phyloP scores from a whole-genome alignment of 2,329 filamentous ascomycete genomes.

The Cordyceps cateniannulata region DNA sequence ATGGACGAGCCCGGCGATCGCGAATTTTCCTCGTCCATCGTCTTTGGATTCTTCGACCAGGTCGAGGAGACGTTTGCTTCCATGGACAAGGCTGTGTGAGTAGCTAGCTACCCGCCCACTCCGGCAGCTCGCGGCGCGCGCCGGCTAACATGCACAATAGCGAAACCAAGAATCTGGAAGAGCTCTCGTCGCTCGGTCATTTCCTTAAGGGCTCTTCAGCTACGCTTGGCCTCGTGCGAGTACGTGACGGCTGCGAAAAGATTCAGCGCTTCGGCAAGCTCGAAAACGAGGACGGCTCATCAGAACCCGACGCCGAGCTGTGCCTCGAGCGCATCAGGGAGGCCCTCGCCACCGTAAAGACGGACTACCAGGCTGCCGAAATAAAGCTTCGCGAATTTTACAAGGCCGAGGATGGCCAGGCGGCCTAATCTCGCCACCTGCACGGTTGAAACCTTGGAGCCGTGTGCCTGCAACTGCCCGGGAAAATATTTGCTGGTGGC shows the following conservation, averaged over 20 bases:
- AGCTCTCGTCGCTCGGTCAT: slow-evolving; percentile 80
- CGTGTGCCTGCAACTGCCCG: not conserved
- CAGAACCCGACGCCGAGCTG: slow-evolving; percentile 58
- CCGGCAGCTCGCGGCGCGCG: no score
- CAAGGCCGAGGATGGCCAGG: slow-evolving; percentile 13
- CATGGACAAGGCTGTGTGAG: slow-evolving; percentile 82
- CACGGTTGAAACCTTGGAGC: not conserved
- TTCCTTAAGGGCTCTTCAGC: slow-evolving; percentile 97
- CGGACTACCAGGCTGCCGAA: slow-evolving; percentile 70
- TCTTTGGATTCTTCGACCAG: slow-evolving; percentile 89
- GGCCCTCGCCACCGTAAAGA: slow-evolving; percentile 65
- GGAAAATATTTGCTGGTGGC: not conserved
- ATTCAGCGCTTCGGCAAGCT: slow-evolving; percentile 87
- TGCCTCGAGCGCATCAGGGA: slow-evolving; percentile 65
- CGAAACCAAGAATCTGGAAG: slow-evolving; percentile 58
- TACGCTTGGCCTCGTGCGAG: slow-evolving; percentile 82
- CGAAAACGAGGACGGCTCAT: slow-evolving; percentile 69
- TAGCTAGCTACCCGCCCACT: slow-evolving; percentile 17
- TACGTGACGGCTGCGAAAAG: slow-evolving; percentile 91
- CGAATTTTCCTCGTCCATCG: slow-evolving; percentile 84
- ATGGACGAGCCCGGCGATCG: slow-evolving; percentile 90
- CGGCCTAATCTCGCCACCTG: not conserved
- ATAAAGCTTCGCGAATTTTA: slow-evolving; percentile 64
- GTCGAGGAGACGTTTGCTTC: slow-evolving; percentile 77
- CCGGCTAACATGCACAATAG: slow-evolving; percentile 35